These are phyloP conservation scores for Colletotrichum acutatum DNA, from an alignment of 2,329 filamentous ascomycete genomes.

Conservation along the genomic window DNA sequence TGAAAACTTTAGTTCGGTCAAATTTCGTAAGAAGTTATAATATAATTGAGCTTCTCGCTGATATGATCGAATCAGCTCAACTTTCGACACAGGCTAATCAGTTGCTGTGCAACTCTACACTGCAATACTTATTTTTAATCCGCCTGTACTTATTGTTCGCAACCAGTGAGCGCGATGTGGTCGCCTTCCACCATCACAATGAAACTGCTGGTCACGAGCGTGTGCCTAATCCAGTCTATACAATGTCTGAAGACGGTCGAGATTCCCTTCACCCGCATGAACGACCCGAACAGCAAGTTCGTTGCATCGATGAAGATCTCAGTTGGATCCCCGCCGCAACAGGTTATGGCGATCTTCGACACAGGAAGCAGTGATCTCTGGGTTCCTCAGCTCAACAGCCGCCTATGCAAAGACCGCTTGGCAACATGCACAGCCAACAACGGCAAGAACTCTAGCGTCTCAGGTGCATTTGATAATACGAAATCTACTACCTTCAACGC, in stretches of 20 bases:
- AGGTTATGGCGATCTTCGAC: constrained; percentile 14
- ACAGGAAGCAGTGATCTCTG: constrained; percentile 20
- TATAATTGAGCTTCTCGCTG: too few relatives aligned
- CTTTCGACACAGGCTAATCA: background rate
- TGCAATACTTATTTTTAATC: background rate
- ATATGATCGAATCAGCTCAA: background rate
- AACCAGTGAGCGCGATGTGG: background rate
- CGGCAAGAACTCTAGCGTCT: background rate
- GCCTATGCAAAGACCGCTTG: background rate
- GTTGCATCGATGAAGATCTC: background rate
- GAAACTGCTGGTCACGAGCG: background rate
- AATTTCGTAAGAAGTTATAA: background rate
- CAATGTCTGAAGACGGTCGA: background rate
- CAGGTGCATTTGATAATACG: background rate
- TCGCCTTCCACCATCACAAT: background rate
- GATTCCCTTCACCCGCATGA: background rate
- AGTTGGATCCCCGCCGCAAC: background rate
- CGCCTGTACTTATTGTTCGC: background rate
- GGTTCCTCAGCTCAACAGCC: constrained; percentile 11
- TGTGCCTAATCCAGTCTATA: background rate
- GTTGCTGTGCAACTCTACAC: too few relatives aligned
- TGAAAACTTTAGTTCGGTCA: too few relatives aligned
- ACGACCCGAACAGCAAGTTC: background rate
- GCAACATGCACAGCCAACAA: background rate
- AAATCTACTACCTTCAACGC: background rate